Percentiles rank a stretch among this genome's conserved stretches.
Conservation (phyloP, 176 grass and related monocot species). For the Oryza officinalis region DNA sequence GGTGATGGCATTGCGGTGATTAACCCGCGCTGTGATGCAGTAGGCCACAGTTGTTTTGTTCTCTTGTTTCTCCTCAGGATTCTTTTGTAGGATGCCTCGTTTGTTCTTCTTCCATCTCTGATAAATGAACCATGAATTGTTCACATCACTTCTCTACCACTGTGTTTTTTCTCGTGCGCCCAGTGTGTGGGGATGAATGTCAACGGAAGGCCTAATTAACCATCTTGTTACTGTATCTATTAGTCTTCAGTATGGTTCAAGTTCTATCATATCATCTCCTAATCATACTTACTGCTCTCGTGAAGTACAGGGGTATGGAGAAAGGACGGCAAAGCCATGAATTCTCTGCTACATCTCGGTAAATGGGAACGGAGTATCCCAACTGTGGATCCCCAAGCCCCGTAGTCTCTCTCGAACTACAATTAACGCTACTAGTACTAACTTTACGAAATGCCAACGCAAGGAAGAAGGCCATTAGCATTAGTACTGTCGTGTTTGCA, state of each 20-base stretch:
- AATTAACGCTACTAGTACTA: not conserved
- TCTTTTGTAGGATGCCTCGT: conserved; percentile 33
- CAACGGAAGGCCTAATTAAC: not conserved
- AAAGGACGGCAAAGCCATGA: conserved; percentile 6
- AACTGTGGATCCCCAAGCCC: conserved; percentile 18
- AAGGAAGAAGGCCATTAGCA: not conserved
- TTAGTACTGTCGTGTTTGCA: too few relatives aligned
- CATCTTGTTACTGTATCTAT: not conserved
- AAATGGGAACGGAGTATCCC: too few relatives aligned
- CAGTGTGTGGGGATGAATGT: not conserved
- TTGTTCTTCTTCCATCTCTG: conserved; percentile 14
- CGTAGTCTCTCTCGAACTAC: not conserved
- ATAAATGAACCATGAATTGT: conserved; percentile 42
- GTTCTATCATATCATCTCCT: not conserved
- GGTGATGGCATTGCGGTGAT: conserved; percentile 46
- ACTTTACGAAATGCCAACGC: not conserved
- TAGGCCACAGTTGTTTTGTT: conserved; percentile 32
- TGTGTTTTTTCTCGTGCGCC: not conserved
- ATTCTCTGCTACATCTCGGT: not conserved
- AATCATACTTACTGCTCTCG: conserved; percentile 31
- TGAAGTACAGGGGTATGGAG: not conserved
- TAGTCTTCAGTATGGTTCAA: not conserved
- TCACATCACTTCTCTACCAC: not conserved
- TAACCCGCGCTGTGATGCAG: conserved; percentile 42
- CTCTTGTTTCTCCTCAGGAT: conserved; percentile 8